Percentiles rank a stretch among this genome's conserved stretches.
These are phyloP conservation scores for Epichloe uncinata DNA, from an alignment of 2,329 filamentous ascomycete species.

Conservation along the genomic window DNA sequence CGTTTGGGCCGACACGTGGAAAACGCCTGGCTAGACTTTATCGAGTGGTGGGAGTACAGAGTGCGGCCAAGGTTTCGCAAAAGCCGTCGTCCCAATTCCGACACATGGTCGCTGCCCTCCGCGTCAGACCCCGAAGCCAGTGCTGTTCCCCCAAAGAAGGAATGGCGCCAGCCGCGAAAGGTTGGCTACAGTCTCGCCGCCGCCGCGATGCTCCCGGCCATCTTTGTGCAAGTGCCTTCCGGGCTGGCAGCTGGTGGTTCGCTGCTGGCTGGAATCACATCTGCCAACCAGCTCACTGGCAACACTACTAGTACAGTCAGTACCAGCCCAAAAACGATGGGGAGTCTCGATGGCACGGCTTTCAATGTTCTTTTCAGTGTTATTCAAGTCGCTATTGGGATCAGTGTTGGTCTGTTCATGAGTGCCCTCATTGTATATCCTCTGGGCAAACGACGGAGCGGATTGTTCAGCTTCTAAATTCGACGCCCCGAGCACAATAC, in stretches of 20 bases:
- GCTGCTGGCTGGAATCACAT: conserved; percentile 42
- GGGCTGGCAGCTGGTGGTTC: conserved; percentile 48
- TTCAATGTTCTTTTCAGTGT: conserved; percentile 44
- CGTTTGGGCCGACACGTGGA: conserved; percentile 47
- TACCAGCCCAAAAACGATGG: conserved; percentile 8
- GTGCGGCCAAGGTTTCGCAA: conserved; percentile 24
- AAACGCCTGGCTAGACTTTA: conserved; percentile 37
- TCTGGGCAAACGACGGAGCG: conserved; percentile 43
- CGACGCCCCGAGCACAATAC: no score
- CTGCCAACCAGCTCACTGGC: conserved; percentile 39
- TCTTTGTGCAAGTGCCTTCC: conserved; percentile 58
- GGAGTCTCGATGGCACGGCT: conserved; percentile 28
- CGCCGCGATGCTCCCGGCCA: conserved; percentile 73
- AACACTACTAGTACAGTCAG: conserved; percentile 18
- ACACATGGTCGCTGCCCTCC: conserved; percentile 19
- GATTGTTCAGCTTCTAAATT: conserved; percentile 38
- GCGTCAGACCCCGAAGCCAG: conserved; percentile 21
- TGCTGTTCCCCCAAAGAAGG: conserved; percentile 13
- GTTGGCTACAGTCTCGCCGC: conserved; percentile 68
- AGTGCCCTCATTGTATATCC: conserved; percentile 43
- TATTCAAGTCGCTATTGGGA: conserved; percentile 47
- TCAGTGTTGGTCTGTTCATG: conserved; percentile 47
- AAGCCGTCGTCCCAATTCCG: conserved; percentile 15
- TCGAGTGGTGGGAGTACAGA: conserved; percentile 35
- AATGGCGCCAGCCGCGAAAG: conserved; percentile 23